Base-by-base conservation (phyloP, 306 rosid genomes). In the Cucurbita ficifolia region DNA sequence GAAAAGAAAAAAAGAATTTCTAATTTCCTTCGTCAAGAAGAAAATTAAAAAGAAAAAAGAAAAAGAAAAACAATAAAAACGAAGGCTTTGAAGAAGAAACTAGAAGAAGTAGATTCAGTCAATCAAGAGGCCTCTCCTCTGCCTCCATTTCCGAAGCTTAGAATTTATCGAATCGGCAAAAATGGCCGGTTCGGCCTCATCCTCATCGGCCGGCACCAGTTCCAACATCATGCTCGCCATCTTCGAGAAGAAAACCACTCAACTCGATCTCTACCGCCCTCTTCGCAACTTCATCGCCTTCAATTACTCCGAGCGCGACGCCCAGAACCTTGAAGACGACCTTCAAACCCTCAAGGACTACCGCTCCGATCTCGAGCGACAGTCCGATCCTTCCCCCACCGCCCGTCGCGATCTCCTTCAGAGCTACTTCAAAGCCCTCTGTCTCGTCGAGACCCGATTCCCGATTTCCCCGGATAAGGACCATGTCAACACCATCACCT, bases 291-390 rank as follows among this genome's bases (percentile, higher is more conserved):
- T 77, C 85, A 82, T 94, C 72, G 83, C 90, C 13, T 88, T 84
- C 86, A 84, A 89, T 74, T 94, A 94, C 89, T 94, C 99, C n/a
- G 99, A 94, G 51, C 96, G 97, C 67, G 97, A 94, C 39, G 97
- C 99, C 8, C 97, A 91, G 53, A 91, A 86, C 84, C 83, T 89
- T 54, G 99, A 94, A 45, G 97, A 94, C 79, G 99, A 94, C 74
- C 96, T 94, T 78, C 91, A 94, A 87, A 87, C 90, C 86, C 89
- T 94, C 2, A 94, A 89, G 64, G 88, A 89, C 48, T 81, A 80
- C 61, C 96, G 99, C 59, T 80, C 92, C 76, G 99, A 94, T 55
- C 0, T 94, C 54, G 97, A 94, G 68, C 96, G 96, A 74, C 85
- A 84, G 76, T 58, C 97, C 58, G 97, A 91, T 80, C 99, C 99